Evolutionary conservation across 2,329 filamentous ascomycete genomes (phyloP).

Genomic region (Pestalotiopsis fici): DNA sequence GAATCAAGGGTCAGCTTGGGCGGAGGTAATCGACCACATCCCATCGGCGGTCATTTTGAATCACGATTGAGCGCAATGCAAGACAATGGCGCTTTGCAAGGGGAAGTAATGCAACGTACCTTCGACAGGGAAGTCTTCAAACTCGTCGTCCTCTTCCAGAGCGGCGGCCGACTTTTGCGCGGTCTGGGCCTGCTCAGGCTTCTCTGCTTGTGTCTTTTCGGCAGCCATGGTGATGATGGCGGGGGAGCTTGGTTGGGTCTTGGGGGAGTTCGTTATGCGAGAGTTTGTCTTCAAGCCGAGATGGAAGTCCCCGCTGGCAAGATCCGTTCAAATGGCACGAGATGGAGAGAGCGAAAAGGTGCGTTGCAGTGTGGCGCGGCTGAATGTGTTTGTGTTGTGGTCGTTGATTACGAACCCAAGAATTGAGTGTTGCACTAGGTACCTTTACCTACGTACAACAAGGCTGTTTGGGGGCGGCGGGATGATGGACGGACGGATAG

Average conservation of each 20-base stretch:
- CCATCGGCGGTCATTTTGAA: not conserved
- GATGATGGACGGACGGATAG: not conserved
- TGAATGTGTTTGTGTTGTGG: not conserved
- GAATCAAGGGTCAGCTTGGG: no score
- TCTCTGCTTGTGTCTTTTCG: conserved; percentile 17
- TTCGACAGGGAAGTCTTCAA: conserved; percentile 97
- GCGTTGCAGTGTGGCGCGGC: not conserved
- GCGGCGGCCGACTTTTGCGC: conserved; percentile 66
- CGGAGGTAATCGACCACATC: no score
- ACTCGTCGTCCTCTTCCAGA: conserved; percentile 97
- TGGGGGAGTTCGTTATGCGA: not conserved
- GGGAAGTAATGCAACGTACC: conserved; percentile 55
- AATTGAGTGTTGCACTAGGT: not conserved
- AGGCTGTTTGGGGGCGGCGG: not conserved
- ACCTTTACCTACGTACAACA: not conserved
- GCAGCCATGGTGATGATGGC: conserved; percentile 26
- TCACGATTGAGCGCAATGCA: no score
- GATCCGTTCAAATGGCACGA: not conserved
- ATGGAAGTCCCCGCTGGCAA: not conserved
- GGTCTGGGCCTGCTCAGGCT: conserved; percentile 46
- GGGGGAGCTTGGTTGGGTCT: conserved; percentile 12
- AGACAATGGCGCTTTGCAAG: not conserved
- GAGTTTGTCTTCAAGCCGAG: not conserved
- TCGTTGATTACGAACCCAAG: not conserved
- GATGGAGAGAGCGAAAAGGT: not conserved